phyloP scores from a whole-genome alignment of 768 basidiomycete genomes.

The Rhodotorula kratochvilovae region DNA sequence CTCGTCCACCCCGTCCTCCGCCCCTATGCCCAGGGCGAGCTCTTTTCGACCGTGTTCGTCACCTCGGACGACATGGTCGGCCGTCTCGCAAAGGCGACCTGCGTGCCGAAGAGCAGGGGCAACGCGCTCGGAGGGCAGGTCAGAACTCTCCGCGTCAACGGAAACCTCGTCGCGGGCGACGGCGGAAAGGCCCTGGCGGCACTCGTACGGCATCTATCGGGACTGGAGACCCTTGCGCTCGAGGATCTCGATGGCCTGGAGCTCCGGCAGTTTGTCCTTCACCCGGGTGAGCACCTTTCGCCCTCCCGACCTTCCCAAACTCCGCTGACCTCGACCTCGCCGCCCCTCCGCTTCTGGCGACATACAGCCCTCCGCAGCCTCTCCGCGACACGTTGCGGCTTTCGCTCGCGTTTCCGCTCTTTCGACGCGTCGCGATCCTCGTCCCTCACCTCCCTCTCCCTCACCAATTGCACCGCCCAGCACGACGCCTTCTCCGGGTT shows the following conservation, averaged over 20 bases:
- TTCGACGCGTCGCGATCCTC: not conserved
- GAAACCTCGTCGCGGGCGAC: not conserved
- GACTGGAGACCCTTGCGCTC: conserved; percentile 11
- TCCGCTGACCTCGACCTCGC: not conserved
- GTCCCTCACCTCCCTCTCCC: conserved; percentile 2
- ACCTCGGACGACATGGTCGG: conserved; percentile 1
- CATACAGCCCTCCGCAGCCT: conserved; percentile 4
- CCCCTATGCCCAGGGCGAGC: conserved; percentile 10
- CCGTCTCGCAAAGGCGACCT: not conserved
- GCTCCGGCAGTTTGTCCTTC: conserved; percentile 8
- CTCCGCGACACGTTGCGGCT: conserved; percentile 13
- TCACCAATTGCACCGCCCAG: conserved; percentile 17
- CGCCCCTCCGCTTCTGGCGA: not conserved
- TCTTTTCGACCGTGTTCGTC: conserved; percentile 13
- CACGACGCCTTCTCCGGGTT: conserved; percentile 28
- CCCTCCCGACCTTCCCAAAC: not conserved
- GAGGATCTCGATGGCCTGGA: conserved; percentile 31
- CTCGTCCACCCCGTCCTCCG: conserved; percentile 25
- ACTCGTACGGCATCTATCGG: conserved; percentile 11
- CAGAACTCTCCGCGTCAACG: conserved; percentile 2
- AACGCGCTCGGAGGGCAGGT: not conserved
- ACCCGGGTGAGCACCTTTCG: not conserved
- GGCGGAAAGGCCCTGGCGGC: conserved; percentile 10
- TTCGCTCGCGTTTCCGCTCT: conserved; percentile 25
- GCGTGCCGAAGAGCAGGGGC: not conserved